Evolutionary conservation across 805 yeast genomes (phyloP).

Genomic region (Nakazawaea ambrosiae): DNA sequence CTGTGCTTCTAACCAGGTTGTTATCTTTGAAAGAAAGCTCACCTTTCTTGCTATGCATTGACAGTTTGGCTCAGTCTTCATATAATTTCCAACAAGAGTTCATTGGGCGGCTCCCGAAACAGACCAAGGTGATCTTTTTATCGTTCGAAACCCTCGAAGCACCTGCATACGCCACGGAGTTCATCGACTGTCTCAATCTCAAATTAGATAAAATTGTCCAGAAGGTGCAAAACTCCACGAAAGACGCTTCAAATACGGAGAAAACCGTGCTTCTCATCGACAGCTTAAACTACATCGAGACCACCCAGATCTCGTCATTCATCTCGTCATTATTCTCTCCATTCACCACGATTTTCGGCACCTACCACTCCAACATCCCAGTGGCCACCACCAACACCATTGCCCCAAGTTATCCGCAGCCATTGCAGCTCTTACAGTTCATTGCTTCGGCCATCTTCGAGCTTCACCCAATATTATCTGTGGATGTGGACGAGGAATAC

Average conservation of each 20-base stretch:
- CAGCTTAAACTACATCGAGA: constrained; percentile 53
- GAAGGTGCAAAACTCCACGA: constrained; percentile 6
- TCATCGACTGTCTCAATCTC: constrained; percentile 35
- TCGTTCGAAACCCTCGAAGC: constrained; percentile 59
- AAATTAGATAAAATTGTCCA: constrained; percentile 11
- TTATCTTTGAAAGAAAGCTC: constrained; percentile 65
- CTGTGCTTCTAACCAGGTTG: constrained; percentile 61
- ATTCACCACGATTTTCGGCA: constrained; percentile 24
- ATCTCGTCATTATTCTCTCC: constrained; percentile 39
- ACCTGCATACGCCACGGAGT: constrained; percentile 44
- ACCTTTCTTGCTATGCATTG: constrained; percentile 66
- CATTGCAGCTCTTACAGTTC: constrained; percentile 47
- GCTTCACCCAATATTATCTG: constrained; percentile 35
- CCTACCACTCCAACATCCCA: constrained; percentile 27
- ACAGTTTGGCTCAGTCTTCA: constrained; percentile 67
- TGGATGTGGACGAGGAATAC: constrained; percentile 38
- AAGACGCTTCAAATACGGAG: constrained; percentile 7
- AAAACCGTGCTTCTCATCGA: constrained; percentile 54
- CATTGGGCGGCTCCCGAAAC: constrained; percentile 28
- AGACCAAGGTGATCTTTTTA: constrained; percentile 39
- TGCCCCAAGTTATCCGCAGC: constrained; percentile 38
- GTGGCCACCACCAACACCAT: constrained; percentile 15
- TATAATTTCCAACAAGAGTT: constrained; percentile 51
- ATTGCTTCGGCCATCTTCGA: constrained; percentile 73
- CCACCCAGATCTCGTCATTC: constrained; percentile 38